Evolutionary conservation across 768 basidiomycete species (phyloP), one percentile per base, ranked within the genome.

Genomic region (Zangia roseola): DNA sequence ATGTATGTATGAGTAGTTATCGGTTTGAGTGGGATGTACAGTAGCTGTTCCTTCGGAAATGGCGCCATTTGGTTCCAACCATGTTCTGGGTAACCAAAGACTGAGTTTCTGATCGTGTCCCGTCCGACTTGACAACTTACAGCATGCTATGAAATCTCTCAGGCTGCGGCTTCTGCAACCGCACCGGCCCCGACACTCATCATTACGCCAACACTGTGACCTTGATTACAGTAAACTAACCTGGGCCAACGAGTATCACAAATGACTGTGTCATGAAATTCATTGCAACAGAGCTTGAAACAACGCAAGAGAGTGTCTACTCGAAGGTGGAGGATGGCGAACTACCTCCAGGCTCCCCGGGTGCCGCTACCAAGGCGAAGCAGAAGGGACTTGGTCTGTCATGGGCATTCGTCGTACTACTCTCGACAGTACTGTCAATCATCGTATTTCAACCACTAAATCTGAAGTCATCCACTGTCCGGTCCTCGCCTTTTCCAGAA

Each of bases 361-460:
- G 28, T 7, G 28, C 30, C 33, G 10, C 17, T 34, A n/a, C 39
- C 5, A 24, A 17, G 19, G 8, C 33, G 42, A 44, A 49, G 30
- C 50, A 31, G 24, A 58, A 51, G 42, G 40, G 40, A 31, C 17
- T 28, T 30, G 30, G 39, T 43, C 28, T 40, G 26, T 35, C 19
- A 43, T 66, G 61, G 55, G 16, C 48, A 13, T 21, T 66, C 19
- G 34, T 49, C 28, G 36, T 21, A 16, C 19, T 63, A 25, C 23
- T 68, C 24, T 55, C 53, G 19, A 34, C 37, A 10, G 6, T 66
- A 37, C 61, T 24, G 26, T 4, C 31, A 16, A 31, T 66, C 33
- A 36, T 65, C 17, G 21, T 53, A 6, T 61, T 28, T 19, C n/a
- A n/a, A n/a, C 51, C 55, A 43, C 13, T 49, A 17, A 56, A 23